These are phyloP conservation scores for Thamnidium elegans DNA, from an alignment of 192 early-diverging fungal genomes.

Conservation along the genomic window DNA sequence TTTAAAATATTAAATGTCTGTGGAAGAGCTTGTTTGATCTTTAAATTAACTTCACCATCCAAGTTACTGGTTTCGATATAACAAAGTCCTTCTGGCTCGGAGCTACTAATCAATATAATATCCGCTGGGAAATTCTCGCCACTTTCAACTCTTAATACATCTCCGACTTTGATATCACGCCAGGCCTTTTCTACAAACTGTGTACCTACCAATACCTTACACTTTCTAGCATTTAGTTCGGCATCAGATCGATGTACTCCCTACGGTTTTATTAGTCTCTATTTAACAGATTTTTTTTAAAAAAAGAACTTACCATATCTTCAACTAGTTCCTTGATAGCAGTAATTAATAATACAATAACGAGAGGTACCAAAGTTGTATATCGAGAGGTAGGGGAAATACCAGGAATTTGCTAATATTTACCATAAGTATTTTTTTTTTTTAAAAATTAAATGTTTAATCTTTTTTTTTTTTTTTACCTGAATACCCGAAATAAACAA, in stretches of 20 bases:
- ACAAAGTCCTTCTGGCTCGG: constrained; percentile 93
- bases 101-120: constrained; percentile 83
- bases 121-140: constrained; percentile 91
- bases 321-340: constrained; percentile 94
- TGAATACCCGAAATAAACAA: constrained; percentile 95
- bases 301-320: constrained; percentile 56
- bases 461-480: constrained; percentile 40
- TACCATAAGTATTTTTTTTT: neutral
- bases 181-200: constrained; percentile 78
- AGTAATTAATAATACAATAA: constrained; percentile 83
- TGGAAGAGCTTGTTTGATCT: constrained; percentile 90
- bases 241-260: constrained; percentile 65
- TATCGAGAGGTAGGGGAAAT: constrained; percentile 91
- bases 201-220: constrained; percentile 56
- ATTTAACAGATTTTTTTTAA: neutral
- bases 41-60: constrained; percentile 97
- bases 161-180: constrained; percentile 83
- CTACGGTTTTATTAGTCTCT: neutral
- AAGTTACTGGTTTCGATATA: constrained; percentile 98
- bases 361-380: constrained; percentile 82
- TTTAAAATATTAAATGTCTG: constrained; percentile 78
- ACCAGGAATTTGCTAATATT: constrained; percentile 82
- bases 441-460: neutral
- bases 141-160: constrained; percentile 88
- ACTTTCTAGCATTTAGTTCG: constrained; percentile 67